A percentile compares a stretch with the other conserved stretches of the same genome.
These are phyloP conservation scores for Lantana camara DNA, from an alignment of 257 asterid species.

Conservation along the genomic window DNA sequence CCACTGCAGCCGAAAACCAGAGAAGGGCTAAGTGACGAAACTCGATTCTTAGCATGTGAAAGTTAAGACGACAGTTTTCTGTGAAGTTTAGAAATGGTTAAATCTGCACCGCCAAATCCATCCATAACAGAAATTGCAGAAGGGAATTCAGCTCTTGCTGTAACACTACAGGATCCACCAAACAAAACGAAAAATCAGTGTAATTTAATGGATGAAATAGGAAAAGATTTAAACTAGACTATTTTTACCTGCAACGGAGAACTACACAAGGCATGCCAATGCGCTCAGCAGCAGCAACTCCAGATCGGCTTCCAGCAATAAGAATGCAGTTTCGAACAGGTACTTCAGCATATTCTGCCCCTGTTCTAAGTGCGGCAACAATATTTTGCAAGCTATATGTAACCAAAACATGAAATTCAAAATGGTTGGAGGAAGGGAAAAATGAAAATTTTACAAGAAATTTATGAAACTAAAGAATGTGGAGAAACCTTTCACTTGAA, in stretches of 20 bases:
- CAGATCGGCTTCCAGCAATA: slow-evolving; percentile 83
- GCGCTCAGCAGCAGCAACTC: slow-evolving; percentile 83
- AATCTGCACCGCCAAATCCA: slow-evolving; percentile 89
- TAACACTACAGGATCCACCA: slow-evolving; percentile 49
- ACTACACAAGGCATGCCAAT: slow-evolving; percentile 83
- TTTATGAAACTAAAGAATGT: background rate
- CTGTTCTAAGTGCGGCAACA: slow-evolving; percentile 84
- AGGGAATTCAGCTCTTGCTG: slow-evolving; percentile 82
- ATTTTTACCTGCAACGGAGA: slow-evolving; percentile 84
- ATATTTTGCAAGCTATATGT: slow-evolving; percentile 65
- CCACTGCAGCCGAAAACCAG: too few species aligned
- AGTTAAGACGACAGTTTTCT: slow-evolving; percentile 28
- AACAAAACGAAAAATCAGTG: too few species aligned
- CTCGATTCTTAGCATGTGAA: background rate
- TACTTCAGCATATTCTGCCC: slow-evolving; percentile 70
- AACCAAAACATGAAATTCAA: slow-evolving; percentile 1
- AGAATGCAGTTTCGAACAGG: slow-evolving; percentile 65
- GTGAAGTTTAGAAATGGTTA: slow-evolving; percentile 59
- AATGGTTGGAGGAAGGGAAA: background rate
- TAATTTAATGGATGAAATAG: too few species aligned
- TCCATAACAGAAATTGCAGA: slow-evolving; percentile 70
- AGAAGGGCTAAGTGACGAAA: too few species aligned
- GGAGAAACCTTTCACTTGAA: slow-evolving; percentile 76
- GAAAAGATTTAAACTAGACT: background rate
- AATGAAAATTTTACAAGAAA: background rate